phyloP scores from a whole-genome alignment of 495 filamentous ascomycete genomes.

The Penicillium atrosanguineum region DNA sequence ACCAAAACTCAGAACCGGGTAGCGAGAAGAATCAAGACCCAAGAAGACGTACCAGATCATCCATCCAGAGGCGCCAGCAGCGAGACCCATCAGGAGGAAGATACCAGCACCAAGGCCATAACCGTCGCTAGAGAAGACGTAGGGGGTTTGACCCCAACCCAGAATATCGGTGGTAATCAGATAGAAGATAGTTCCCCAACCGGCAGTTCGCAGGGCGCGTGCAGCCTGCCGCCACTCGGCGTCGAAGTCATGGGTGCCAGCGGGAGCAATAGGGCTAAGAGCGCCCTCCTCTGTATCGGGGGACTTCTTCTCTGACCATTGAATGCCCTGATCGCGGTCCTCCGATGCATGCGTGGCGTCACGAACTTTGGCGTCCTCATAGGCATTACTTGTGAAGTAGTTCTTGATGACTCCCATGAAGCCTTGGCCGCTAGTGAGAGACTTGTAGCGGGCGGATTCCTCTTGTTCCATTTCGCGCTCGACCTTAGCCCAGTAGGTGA shows the following conservation, averaged over 20 bases:
- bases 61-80: constrained; percentile 38
- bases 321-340: not conserved
- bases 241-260: not conserved
- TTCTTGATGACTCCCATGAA: not conserved
- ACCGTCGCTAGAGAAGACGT: constrained; percentile 28
- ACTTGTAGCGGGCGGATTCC: constrained; percentile 4
- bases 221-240: constrained; percentile 37
- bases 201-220: constrained; percentile 46
- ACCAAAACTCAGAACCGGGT: constrained; percentile 53
- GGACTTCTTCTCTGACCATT: not conserved
- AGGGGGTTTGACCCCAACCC: constrained; percentile 43
- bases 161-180: constrained; percentile 64
- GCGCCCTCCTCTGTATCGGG: not conserved
- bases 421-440: not conserved
- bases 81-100: constrained; percentile 19
- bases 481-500: constrained; percentile 32
- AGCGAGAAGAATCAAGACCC: constrained; percentile 52
- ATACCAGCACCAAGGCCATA: constrained; percentile 24
- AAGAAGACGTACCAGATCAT: constrained; percentile 56
- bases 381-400: not conserved
- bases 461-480: constrained; percentile 22
- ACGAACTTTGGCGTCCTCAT: not conserved
- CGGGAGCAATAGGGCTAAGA: not conserved
- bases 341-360: not conserved
- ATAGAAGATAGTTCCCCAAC: constrained; percentile 54